These are phyloP conservation scores for Rhexocercosporidium sp. DNA, from an alignment of 2,329 filamentous ascomycete genomes.

Conservation along the genomic window DNA sequence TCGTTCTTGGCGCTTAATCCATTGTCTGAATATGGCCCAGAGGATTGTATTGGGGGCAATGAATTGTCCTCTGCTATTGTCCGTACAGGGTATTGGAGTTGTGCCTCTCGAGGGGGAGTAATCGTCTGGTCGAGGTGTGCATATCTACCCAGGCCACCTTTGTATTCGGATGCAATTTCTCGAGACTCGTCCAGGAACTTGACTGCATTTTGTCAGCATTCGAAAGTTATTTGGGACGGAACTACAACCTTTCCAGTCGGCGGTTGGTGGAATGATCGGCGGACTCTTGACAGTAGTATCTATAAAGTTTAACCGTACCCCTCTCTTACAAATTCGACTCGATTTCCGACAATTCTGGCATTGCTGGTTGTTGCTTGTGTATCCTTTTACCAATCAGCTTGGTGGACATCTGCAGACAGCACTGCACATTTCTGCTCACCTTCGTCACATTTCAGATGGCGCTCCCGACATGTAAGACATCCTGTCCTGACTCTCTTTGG, in stretches of 20 bases:
- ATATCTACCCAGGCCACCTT: conserved; percentile 78
- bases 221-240: not conserved
- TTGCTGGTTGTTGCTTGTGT: conserved; percentile 7
- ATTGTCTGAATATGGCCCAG: conserved; percentile 35
- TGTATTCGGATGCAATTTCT: conserved; percentile 88
- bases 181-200: conserved; percentile 88
- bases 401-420: conserved; percentile 50
- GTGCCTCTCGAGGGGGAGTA: conserved; percentile 39
- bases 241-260: conserved; percentile 65
- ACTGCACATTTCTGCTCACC: conserved; percentile 48
- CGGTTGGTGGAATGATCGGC: conserved; percentile 63
- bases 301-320: conserved; percentile 88
- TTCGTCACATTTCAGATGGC: conserved; percentile 92
- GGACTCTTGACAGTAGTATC: conserved; percentile 76
- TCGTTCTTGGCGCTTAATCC: conserved; percentile 35
- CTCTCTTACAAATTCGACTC: conserved; percentile 82
- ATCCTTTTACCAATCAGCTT: conserved; percentile 4
- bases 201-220: conserved; percentile 51
- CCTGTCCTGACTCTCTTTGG: conserved; percentile 89
- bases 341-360: conserved; percentile 81
- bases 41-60: conserved; percentile 40
- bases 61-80: conserved; percentile 34
- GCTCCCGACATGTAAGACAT: conserved; percentile 86
- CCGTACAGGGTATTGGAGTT: conserved; percentile 34
- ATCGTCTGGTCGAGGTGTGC: conserved; percentile 54